These are phyloP conservation scores for Yamadazyma insecticola DNA, from an alignment of 805 yeast genomes.

Conservation along the genomic window DNA sequence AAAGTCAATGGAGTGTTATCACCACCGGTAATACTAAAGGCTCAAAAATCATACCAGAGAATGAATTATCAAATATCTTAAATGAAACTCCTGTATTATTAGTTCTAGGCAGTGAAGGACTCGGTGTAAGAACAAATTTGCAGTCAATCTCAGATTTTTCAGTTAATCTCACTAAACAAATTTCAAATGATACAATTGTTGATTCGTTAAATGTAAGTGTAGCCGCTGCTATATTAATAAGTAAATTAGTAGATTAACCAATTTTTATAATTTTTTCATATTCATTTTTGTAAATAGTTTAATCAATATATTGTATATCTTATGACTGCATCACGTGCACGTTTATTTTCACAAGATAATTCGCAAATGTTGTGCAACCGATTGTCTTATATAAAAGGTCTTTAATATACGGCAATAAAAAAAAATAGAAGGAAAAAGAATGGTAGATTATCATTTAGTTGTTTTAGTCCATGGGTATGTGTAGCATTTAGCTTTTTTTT, in stretches of 20 bases:
- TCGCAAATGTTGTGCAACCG: too few species aligned
- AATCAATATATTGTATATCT: too few species aligned
- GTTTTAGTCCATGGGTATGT: constrained; percentile 72
- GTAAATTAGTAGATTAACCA: constrained; percentile 4
- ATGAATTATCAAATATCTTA: constrained; percentile 42
- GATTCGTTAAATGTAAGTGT: constrained; percentile 90
- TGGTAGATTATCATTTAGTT: constrained; percentile 52
- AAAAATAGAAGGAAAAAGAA: constrained; percentile 7
- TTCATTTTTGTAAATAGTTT: too few species aligned
- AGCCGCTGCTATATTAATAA: constrained; percentile 69
- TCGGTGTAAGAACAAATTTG: constrained; percentile 69
- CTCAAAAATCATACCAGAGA: constrained; percentile 32
- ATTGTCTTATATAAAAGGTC: too few species aligned
- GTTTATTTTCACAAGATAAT: too few species aligned
- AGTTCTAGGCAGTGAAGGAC: constrained; percentile 83
- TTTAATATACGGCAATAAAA: too few species aligned
- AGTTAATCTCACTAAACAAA: constrained; percentile 36
- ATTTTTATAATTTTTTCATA: too few species aligned
- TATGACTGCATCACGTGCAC: too few species aligned
- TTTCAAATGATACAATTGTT: constrained; percentile 33
- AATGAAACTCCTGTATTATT: constrained; percentile 56
- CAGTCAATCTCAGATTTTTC: constrained; percentile 52
- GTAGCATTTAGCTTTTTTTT: constrained; percentile 3
- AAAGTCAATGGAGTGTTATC: constrained; percentile 65
- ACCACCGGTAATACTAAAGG: constrained; percentile 47